A percentile compares a stretch with the other conserved stretches of the same genome.
Conservation (phyloP, 306 rosid genomes). For the Fagus crenata region DNA sequence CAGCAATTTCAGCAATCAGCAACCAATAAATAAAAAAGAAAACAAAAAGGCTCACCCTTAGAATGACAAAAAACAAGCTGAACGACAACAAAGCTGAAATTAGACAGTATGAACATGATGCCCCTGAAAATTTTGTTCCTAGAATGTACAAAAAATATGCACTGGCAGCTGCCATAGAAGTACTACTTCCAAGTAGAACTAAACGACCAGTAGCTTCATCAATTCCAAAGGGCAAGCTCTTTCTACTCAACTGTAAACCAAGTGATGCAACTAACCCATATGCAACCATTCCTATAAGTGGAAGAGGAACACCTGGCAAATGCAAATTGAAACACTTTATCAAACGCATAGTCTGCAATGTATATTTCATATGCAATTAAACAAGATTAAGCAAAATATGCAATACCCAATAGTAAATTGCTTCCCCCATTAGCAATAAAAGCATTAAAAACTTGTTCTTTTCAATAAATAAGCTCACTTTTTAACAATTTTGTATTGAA, state of each 20-base stretch:
- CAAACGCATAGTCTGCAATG: constrained; percentile 41
- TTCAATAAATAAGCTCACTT: too few relatives aligned
- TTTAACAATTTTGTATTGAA: too few relatives aligned
- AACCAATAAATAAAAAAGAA: not conserved
- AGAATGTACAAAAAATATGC: constrained; percentile 75
- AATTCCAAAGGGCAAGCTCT: constrained; percentile 59
- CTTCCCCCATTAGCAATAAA: too few relatives aligned
- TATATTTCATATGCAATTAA: constrained; percentile 17
- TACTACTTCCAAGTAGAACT: constrained; percentile 57
- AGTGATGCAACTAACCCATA: constrained; percentile 66
- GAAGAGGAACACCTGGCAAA: constrained; percentile 79
- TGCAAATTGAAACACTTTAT: constrained; percentile 39
- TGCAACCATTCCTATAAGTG: constrained; percentile 72
- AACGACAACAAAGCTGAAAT: constrained; percentile 73
- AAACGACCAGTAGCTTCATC: constrained; percentile 49
- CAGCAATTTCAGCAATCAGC: not conserved
- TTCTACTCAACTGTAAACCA: constrained; percentile 51
- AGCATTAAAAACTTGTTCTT: too few relatives aligned
- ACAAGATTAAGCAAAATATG: too few relatives aligned
- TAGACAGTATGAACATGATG: constrained; percentile 73
- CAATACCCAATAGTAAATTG: too few relatives aligned
- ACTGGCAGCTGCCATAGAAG: constrained; percentile 92
- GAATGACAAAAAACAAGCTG: constrained; percentile 55
- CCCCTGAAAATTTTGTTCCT: constrained; percentile 54
- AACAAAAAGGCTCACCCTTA: constrained; percentile 42